Base-by-base conservation (phyloP, 1,139 yeast species). In the Casaregolazyma suthepensis region DNA sequence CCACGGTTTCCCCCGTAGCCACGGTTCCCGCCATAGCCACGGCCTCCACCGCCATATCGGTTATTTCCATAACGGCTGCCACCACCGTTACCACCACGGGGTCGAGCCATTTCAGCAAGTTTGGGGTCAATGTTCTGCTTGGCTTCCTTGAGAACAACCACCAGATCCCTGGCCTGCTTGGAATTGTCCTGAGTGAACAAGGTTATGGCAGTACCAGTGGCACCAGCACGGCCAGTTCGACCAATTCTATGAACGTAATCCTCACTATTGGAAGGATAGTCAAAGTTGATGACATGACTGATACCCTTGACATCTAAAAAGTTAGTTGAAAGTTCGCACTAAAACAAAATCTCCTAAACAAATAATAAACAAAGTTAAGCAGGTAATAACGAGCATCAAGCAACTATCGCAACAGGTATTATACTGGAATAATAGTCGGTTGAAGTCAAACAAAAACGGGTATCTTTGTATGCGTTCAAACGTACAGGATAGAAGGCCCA, bases 141-240 rank as follows among this genome's bases (percentile, higher is more conserved):
- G 61, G 99, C 99, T 78, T 94, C 99, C 73, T 85, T 81, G 80
- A 93, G 80, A 66, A 93, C 91, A 67, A 87, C 86, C 66, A 93
- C 81, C 70, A 93, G 80, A 67, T 90, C 95, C 65, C 89, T 87
- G 63, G 99, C 98, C 74, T 90, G 81, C 74, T 86, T 83, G 66
- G 87, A 77, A 78, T 89, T 88, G 61, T 79, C 91, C 61, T 84
- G 87, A 55, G 98, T 90, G 80, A 93, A 93, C 73, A 93, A 82
- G 10, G 99, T 90, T 62, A 91, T 83, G 57, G 99, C 97, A 59
- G 95, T 90, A 79, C 99, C 99, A 59, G 80, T 78, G 60, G 89
- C 83, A 72, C 98, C 98, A 62, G 97, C 99, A 82, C 99, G 89
- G 72, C 99, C 99, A 60, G 98, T 91, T 84, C 99, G 89, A 71